Evolutionary conservation across 352 stramenopile genomes (phyloP).

Genomic region (Globisporangium uncinulatum): DNA sequence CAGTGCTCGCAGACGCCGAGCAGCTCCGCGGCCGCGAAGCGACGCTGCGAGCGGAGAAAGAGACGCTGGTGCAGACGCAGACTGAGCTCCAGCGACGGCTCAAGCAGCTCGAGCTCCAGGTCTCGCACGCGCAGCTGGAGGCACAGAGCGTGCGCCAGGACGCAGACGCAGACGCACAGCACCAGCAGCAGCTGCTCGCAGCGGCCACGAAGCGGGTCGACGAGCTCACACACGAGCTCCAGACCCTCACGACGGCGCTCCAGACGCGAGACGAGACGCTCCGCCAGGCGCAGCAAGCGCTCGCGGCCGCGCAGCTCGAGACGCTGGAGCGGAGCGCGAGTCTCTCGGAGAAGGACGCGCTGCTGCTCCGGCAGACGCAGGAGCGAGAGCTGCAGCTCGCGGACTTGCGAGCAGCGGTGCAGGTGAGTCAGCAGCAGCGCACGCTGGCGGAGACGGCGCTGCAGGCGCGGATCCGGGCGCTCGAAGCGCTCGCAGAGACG

Average conservation of each 20-base stretch:
- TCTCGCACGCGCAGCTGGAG: constrained; percentile 41
- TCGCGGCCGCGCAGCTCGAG: constrained; percentile 39
- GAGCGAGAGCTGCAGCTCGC: constrained; percentile 32
- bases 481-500: constrained; percentile 17
- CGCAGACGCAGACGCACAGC: constrained; percentile 31
- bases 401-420: constrained; percentile 26
- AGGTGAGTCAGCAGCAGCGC: constrained; percentile 13
- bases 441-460: constrained; percentile 13
- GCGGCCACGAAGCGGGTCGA: constrained; percentile 35
- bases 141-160: constrained; percentile 46
- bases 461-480: constrained; percentile 14
- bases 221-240: constrained; percentile 34
- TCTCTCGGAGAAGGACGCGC: constrained; percentile 28
- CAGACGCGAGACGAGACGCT: constrained; percentile 34
- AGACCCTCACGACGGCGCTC: constrained; percentile 30
- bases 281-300: constrained; percentile 31
- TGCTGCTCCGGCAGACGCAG: constrained; percentile 28
- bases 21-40: constrained; percentile 32
- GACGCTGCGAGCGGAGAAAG: constrained; percentile 54
- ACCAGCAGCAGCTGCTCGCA: constrained; percentile 35
- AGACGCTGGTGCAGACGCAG: constrained; percentile 28
- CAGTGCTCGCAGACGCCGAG: constrained; percentile 43
- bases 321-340: constrained; percentile 29
- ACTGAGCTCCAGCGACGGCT: constrained; percentile 26
- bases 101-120: constrained; percentile 38